Conservation (phyloP, 2,329 filamentous ascomycete genomes). For the Neobulgaria alba region DNA sequence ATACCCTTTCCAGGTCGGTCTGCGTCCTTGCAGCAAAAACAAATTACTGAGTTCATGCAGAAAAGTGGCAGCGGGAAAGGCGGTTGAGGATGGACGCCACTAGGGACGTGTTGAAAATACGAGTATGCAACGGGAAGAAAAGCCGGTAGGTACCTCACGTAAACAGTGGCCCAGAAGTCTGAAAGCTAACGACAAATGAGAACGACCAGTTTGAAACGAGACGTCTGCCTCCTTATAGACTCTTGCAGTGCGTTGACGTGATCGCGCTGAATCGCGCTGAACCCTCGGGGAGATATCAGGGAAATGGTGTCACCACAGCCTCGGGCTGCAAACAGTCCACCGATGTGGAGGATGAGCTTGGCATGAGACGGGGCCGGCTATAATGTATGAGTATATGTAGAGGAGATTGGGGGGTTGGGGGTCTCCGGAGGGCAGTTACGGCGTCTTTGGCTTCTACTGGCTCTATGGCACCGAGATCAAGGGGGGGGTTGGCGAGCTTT, state of each 20-base stretch:
- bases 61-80: constrained; percentile 3
- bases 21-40: neutral
- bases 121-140: neutral
- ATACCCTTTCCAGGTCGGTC: constrained; percentile 7
- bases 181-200: no score
- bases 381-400: neutral
- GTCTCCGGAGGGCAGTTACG: no score
- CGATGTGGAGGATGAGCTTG: neutral
- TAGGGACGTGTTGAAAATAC: neutral
- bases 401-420: no score
- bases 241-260: neutral
- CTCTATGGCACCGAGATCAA: no score
- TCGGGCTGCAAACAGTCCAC: neutral
- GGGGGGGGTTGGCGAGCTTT: no score
- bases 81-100: neutral
- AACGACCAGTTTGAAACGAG: neutral
- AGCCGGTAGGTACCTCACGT: no score
- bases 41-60: neutral
- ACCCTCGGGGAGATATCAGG: neutral
- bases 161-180: no score
- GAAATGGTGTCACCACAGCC: neutral
- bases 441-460: no score
- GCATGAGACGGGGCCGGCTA: neutral
- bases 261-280: no score
- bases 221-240: neutral